phyloP scores from a whole-genome alignment of 148 eudicot species.

The Rhododendron griersonianum region DNA sequence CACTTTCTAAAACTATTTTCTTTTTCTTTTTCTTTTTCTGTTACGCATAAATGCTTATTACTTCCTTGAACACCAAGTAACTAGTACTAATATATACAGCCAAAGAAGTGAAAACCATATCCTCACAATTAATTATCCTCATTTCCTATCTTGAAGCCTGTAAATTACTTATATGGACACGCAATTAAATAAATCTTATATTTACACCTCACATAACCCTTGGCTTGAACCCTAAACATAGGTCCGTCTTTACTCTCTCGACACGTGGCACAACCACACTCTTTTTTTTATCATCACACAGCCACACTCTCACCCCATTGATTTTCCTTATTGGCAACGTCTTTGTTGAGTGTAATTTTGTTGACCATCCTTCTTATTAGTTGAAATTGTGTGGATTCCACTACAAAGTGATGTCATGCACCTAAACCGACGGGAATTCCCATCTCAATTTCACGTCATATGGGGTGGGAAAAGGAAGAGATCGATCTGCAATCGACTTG shows the following conservation, averaged over 20 bases:
- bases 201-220: no score
- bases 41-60: not conserved
- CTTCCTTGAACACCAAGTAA: not conserved
- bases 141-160: not conserved
- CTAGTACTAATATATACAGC: no score
- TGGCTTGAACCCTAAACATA: not conserved
- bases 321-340: not conserved
- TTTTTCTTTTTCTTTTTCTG: not conserved
- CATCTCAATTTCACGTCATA: not conserved
- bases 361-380: no score
- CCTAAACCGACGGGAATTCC: not conserved
- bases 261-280: not conserved
- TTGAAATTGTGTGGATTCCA: no score
- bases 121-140: not conserved
- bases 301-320: no score
- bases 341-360: not conserved
- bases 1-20: no score
- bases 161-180: not conserved
- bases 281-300: not conserved
- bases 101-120: no score
- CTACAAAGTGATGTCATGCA: no score
- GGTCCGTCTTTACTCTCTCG: not conserved
- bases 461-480: not conserved
- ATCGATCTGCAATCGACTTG: not conserved
- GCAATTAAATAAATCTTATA: no score